Conservation (phyloP, 1,284 basidiomycete species). For the Prillingera fragicola region DNA sequence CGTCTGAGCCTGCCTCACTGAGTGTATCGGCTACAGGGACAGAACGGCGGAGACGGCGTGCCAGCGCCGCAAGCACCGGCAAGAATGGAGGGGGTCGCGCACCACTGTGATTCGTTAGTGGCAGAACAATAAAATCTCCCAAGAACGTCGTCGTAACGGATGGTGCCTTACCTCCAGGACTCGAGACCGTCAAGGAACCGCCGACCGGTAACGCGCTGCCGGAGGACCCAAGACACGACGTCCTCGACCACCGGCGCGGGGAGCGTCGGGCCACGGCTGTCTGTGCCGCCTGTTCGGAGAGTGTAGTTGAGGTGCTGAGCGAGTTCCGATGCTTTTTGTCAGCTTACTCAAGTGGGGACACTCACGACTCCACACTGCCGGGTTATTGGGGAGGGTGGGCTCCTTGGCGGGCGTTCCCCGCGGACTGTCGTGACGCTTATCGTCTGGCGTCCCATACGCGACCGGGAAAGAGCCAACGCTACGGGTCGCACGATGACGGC, state of each 20-base stretch:
- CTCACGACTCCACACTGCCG: constrained; percentile 36
- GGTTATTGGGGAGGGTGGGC: no score
- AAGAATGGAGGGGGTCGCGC: constrained; percentile 40
- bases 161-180: constrained; percentile 28
- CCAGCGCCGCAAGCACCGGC: constrained; percentile 32
- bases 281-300: constrained; percentile 36
- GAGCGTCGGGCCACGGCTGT: constrained; percentile 31
- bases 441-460: no score
- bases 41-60: constrained; percentile 33
- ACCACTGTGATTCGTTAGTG: constrained; percentile 5
- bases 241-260: constrained; percentile 38
- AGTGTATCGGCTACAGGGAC: constrained; percentile 16
- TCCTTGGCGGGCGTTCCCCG: no score
- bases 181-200: constrained; percentile 31
- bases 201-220: constrained; percentile 33
- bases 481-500: no score
- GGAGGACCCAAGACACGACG: constrained; percentile 40
- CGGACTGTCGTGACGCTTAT: no score
- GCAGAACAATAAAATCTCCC: neutral
- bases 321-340: constrained; percentile 27
- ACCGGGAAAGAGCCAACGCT: no score
- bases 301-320: constrained; percentile 32
- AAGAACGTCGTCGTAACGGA: neutral
- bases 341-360: neutral
- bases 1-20: constrained; percentile 28